Evolutionary conservation across 73 alveolate genomes (phyloP).

Genomic region (Paramecium pentaurelia): DNA sequence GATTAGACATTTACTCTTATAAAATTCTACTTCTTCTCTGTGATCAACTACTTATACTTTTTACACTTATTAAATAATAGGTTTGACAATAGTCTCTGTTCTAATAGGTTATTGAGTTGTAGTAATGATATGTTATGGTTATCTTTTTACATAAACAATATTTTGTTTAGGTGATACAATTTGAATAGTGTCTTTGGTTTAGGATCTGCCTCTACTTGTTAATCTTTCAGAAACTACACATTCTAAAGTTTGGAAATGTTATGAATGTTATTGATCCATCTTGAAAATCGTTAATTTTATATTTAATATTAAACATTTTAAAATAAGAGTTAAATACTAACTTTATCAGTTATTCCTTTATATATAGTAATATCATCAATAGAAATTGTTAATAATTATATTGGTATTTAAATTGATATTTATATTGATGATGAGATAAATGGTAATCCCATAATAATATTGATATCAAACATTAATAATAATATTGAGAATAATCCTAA

Average conservation of each 20-base stretch:
- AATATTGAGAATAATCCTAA: neutral
- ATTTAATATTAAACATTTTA: neutral
- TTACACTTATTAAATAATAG: neutral
- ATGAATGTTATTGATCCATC: constrained; percentile 15
- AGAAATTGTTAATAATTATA: too few relatives aligned
- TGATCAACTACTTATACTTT: neutral
- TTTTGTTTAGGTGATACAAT: constrained; percentile 38
- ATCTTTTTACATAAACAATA: neutral
- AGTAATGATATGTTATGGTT: neutral
- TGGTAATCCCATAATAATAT: neutral
- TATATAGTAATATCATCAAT: too few relatives aligned
- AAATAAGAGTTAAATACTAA: neutral
- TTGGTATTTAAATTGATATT: neutral
- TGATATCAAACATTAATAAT: neutral
- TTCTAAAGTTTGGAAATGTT: neutral
- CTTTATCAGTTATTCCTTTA: too few relatives aligned
- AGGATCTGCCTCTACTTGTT: constrained; percentile 18
- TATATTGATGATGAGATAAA: neutral
- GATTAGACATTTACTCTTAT: constrained; percentile 7
- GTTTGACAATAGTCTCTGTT: neutral
- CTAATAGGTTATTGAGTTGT: neutral
- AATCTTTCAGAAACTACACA: constrained; percentile 21
- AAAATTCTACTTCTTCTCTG: constrained; percentile 27
- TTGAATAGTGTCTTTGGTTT: neutral
- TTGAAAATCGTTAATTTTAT: neutral